phyloP scores from a whole-genome alignment of 2,329 filamentous ascomycete species.

The Colletotrichum tropicicola region DNA sequence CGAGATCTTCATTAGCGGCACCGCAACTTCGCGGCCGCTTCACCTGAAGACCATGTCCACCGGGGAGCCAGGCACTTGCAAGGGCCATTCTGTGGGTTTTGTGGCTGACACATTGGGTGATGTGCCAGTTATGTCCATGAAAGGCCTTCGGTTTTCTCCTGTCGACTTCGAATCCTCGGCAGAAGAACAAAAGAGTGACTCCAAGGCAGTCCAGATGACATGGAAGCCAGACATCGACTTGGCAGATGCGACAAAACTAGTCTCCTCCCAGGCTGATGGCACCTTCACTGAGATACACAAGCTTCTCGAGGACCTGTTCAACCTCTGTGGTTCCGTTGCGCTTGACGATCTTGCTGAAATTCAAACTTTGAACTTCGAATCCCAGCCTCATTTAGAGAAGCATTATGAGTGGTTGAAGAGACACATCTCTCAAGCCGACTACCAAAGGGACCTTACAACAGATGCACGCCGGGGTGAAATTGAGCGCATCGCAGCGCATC shows the following conservation, averaged over 20 bases:
- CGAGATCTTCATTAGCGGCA: neutral
- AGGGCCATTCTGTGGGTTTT: neutral
- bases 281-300: neutral
- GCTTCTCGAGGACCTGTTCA: neutral
- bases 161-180: neutral
- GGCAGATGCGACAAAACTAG: neutral
- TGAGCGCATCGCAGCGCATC: neutral
- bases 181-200: too few relatives aligned
- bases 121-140: neutral
- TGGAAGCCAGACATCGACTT: slow-evolving; percentile 4
- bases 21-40: fast-evolving
- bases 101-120: neutral
- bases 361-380: neutral
- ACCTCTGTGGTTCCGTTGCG: neutral
- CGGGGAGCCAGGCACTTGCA: neutral
- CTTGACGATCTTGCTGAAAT: neutral
- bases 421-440: neutral
- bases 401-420: neutral
- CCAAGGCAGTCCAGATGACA: neutral
- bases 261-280: neutral
- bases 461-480: neutral
- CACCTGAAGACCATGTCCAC: neutral
- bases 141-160: neutral
- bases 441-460: fast-evolving
- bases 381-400: neutral